These are phyloP conservation scores for Pseudogymnoascus sp. DNA, from an alignment of 2,329 filamentous ascomycete genomes.

Conservation along the genomic window DNA sequence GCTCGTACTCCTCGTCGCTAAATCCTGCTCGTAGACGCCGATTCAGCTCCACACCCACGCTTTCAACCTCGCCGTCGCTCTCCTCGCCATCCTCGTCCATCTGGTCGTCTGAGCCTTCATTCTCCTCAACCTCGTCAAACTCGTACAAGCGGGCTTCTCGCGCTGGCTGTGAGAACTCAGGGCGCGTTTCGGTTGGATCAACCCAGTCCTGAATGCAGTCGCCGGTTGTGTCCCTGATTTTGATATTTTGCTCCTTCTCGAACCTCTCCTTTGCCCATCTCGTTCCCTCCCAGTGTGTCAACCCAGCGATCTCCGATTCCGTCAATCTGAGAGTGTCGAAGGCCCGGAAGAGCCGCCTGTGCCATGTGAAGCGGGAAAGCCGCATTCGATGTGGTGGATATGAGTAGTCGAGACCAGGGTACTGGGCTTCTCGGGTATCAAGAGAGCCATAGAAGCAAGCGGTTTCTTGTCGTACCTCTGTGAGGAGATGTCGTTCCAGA, in stretches of 20 bases:
- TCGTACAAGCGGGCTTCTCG: conserved; percentile 21
- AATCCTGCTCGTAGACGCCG: conserved; percentile 56
- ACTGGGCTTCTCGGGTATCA: conserved; percentile 71
- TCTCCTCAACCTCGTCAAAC: conserved; percentile 29
- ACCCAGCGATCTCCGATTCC: conserved; percentile 55
- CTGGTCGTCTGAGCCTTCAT: conserved; percentile 29
- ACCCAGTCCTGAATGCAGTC: conserved; percentile 59
- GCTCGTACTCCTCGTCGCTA: conserved; percentile 65
- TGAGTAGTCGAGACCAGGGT: conserved; percentile 72
- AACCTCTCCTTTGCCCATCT: conserved; percentile 75
- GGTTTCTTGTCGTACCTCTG: conserved; percentile 70
- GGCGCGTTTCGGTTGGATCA: conserved; percentile 31
- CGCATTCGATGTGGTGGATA: conserved; percentile 65
- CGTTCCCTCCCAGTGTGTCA: conserved; percentile 78
- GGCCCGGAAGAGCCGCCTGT: conserved; percentile 65
- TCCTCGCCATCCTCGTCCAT: conserved; percentile 38
- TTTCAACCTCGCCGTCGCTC: conserved; percentile 45
- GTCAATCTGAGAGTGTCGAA: conserved; percentile 65
- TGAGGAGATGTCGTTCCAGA: conserved; percentile 60
- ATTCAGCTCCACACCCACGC: conserved; percentile 54
- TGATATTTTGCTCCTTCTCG: conserved; percentile 63
- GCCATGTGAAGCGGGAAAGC: conserved; percentile 69
- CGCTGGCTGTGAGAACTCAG: conserved; percentile 13
- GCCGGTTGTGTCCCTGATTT: conserved; percentile 62
- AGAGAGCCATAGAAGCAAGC: conserved; percentile 66